Evolutionary conservation across 2,329 filamentous ascomycete species (phyloP).

Genomic region (Aciculosporium take): DNA sequence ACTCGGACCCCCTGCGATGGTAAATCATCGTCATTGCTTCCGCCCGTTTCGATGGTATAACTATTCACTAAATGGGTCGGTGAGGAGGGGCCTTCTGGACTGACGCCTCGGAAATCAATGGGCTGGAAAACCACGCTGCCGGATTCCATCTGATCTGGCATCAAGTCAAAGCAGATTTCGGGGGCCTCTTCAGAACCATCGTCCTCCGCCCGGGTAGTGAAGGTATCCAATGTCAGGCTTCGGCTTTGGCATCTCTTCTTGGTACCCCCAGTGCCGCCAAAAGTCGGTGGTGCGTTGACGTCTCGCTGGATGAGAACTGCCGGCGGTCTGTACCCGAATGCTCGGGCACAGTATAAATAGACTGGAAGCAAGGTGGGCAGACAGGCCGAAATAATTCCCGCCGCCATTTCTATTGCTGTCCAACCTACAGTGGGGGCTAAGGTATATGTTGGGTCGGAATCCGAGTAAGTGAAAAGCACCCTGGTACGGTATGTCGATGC

Average conservation of each 20-base stretch:
- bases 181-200: constrained; percentile 7
- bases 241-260: constrained; percentile 7
- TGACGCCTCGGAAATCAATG: not conserved
- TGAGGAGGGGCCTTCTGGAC: constrained; percentile 5
- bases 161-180: constrained; percentile 16
- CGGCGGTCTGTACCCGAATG: constrained; percentile 24
- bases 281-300: constrained; percentile 9
- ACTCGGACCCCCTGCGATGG: constrained; percentile 25
- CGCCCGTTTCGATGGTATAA: constrained; percentile 15
- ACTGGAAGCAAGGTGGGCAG: constrained; percentile 37
- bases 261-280: constrained; percentile 10
- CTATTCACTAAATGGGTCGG: constrained; percentile 18
- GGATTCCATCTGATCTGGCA: constrained; percentile 18
- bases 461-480: constrained; percentile 29
- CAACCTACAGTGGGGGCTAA: constrained; percentile 31
- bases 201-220: constrained; percentile 6
- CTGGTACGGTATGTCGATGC: constrained; percentile 33
- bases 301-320: constrained; percentile 14
- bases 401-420: constrained; percentile 33
- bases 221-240: constrained; percentile 8
- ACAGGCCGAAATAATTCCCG: constrained; percentile 38
- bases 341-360: constrained; percentile 22
- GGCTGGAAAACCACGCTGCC: constrained; percentile 7
- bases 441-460: constrained; percentile 29
- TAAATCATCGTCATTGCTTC: constrained; percentile 21